Conservation (phyloP, 1,139 yeast species). For the Casaregolazyma suthepensis region DNA sequence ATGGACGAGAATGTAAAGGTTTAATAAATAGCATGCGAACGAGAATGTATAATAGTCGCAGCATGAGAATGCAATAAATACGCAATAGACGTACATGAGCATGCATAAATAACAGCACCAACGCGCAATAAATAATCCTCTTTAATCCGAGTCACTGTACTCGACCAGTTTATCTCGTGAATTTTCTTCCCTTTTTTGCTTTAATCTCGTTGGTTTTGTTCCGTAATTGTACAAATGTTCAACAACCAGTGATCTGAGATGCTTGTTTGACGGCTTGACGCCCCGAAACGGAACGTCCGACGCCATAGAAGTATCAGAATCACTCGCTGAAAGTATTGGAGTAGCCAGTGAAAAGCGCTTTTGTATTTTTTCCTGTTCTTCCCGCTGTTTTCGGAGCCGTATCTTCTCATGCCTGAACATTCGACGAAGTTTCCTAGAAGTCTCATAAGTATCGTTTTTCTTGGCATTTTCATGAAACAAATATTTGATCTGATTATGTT, state of each 20-base stretch:
- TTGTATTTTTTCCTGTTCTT: constrained; percentile 14
- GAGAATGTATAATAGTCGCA: too few species aligned
- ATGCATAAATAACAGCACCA: neutral
- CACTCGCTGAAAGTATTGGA: constrained; percentile 13
- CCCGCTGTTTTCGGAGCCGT: constrained; percentile 10
- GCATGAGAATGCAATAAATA: neutral
- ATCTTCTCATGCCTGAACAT: constrained; percentile 17
- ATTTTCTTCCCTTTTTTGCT: neutral
- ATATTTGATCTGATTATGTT: constrained; percentile 12
- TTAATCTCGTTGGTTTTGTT: neutral
- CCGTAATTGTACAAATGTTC: neutral
- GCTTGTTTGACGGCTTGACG: neutral
- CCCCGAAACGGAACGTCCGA: neutral
- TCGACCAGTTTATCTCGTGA: neutral
- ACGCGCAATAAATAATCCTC: too few species aligned
- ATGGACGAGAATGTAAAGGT: too few species aligned
- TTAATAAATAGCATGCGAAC: too few species aligned
- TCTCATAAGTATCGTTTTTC: constrained; percentile 18
- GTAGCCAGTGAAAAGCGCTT: constrained; percentile 16
- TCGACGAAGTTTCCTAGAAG: constrained; percentile 21
- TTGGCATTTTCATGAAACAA: constrained; percentile 14
- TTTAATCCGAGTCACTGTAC: constrained; percentile 1
- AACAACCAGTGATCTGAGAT: neutral
- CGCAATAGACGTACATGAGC: neutral
- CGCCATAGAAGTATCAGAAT: constrained; percentile 11